These are phyloP conservation scores for Colletotrichum sp. DNA, from an alignment of 2,329 filamentous ascomycete genomes.

Conservation along the genomic window DNA sequence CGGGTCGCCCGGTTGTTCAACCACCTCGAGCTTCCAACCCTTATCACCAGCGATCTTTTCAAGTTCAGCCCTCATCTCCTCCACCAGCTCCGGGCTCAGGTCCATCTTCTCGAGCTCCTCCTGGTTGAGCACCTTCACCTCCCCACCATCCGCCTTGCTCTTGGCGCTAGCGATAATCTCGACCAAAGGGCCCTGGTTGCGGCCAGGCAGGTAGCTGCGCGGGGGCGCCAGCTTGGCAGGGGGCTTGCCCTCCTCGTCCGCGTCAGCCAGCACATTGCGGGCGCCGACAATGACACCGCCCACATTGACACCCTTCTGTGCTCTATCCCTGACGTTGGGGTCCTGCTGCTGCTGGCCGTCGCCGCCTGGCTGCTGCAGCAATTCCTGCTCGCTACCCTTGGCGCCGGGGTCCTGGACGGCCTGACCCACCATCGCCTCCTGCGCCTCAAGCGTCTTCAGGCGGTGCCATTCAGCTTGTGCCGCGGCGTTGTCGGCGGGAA, in stretches of 20 bases:
- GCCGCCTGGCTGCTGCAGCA: not conserved
- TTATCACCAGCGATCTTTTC: slow-evolving; percentile 71
- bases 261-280: slow-evolving; percentile 50
- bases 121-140: slow-evolving; percentile 63
- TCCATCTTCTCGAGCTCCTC: slow-evolving; percentile 73
- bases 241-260: slow-evolving; percentile 51
- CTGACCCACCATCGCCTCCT: slow-evolving; percentile 36
- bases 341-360: not conserved
- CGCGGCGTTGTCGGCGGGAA: slow-evolving; percentile 56
- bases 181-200: slow-evolving; percentile 26
- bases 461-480: slow-evolving; percentile 28
- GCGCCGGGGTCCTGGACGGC: not conserved
- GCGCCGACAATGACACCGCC: slow-evolving; percentile 61
- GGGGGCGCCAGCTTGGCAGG: slow-evolving; percentile 51
- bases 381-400: not conserved
- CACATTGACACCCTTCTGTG: slow-evolving; percentile 41
- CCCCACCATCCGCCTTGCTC: slow-evolving; percentile 63
- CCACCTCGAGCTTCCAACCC: slow-evolving; percentile 81
- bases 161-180: slow-evolving; percentile 51
- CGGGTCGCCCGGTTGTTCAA: slow-evolving; percentile 69
- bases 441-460: slow-evolving; percentile 41
- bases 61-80: slow-evolving; percentile 71
- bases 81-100: slow-evolving; percentile 69
- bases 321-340: slow-evolving; percentile 18
- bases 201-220: slow-evolving; percentile 39